Evolutionary conservation across 345 rosid genomes (phyloP).

Genomic region (Acer yangbiense): DNA sequence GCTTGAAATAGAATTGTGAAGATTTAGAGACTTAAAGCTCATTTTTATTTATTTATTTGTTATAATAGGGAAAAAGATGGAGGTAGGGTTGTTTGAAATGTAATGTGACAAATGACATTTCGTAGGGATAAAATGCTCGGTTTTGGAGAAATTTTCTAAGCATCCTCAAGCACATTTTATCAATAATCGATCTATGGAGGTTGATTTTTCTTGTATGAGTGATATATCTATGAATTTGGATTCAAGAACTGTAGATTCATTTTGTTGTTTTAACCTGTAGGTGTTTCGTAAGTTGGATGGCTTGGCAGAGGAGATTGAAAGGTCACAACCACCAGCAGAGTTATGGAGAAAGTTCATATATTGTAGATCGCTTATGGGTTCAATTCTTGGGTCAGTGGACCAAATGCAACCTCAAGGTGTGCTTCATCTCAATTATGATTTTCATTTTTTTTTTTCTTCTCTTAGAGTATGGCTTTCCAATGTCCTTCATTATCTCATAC

Average conservation of each 20-base stretch:
- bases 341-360: slow-evolving; percentile 92
- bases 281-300: slow-evolving; percentile 81
- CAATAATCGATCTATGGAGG: slow-evolving; percentile 98
- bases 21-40: not conserved
- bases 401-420: slow-evolving; percentile 97
- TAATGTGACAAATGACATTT: slow-evolving; percentile 15
- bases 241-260: slow-evolving; percentile 11
- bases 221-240: not conserved
- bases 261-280: slow-evolving; percentile 35
- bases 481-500: too few species aligned
- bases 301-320: slow-evolving; percentile 82
- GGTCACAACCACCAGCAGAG: slow-evolving; percentile 81
- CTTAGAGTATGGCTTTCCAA: too few species aligned
- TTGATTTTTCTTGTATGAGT: slow-evolving; percentile 25
- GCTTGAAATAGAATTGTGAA: not conserved
- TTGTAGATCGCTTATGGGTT: slow-evolving; percentile 85
- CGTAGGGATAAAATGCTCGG: slow-evolving; percentile 71
- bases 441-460: too few species aligned
- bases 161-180: slow-evolving; percentile 98
- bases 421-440: not conserved
- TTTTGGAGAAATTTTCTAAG: slow-evolving; percentile 83
- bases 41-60: not conserved
- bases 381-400: slow-evolving; percentile 85
- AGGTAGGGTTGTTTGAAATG: not conserved
- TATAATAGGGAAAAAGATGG: not conserved